Conservation (phyloP, 2,329 filamentous ascomycete species). For the Calonectria pseudoreteaudii region DNA sequence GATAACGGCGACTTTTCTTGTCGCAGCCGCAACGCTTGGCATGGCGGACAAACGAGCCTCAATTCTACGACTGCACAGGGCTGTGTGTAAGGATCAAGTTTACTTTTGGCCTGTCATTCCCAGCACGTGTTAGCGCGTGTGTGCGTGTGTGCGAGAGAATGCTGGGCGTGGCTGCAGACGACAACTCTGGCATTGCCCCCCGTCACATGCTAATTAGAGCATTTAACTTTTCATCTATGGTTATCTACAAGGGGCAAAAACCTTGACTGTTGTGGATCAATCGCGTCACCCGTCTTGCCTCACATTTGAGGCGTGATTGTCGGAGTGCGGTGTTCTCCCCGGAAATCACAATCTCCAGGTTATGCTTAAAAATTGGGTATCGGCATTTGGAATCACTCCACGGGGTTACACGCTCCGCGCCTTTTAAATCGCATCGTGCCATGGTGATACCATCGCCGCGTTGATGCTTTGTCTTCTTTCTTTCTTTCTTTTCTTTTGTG, state of each 20-base stretch:
- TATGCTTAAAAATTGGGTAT: background rate
- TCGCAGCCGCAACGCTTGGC: background rate
- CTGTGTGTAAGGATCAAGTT: background rate
- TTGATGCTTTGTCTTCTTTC: background rate
- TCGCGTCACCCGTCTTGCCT: background rate
- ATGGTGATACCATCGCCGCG: background rate
- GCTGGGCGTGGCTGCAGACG: background rate
- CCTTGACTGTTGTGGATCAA: background rate
- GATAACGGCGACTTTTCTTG: background rate
- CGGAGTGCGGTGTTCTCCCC: background rate
- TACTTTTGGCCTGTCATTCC: background rate
- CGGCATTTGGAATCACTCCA: background rate
- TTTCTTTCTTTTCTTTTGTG: background rate
- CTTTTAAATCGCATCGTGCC: background rate
- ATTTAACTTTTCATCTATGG: background rate
- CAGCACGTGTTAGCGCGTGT: background rate
- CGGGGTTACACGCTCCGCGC: background rate
- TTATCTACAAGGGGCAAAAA: background rate
- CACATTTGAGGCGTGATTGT: background rate
- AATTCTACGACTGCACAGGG: background rate
- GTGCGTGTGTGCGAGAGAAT: too few relatives aligned
- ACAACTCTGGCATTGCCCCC: background rate
- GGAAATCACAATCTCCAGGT: background rate
- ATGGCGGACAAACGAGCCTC: background rate
- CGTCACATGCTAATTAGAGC: background rate